A percentile compares a stretch with the other conserved stretches of the same genome.
phyloP scores from a whole-genome alignment of 257 asterid species.

The Solanum acaule region DNA sequence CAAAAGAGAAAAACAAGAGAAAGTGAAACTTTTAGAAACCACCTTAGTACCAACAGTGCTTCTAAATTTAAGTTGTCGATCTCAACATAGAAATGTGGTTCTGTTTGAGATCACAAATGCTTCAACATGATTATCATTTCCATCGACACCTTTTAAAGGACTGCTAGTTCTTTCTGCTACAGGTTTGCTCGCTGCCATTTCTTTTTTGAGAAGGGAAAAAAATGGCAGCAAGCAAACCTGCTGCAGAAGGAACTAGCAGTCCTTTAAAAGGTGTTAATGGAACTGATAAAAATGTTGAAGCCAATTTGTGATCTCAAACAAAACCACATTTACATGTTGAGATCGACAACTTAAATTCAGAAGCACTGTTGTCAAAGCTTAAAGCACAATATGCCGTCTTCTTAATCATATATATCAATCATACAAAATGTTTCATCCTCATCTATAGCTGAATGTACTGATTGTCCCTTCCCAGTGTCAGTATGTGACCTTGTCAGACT shows the following conservation, averaged over 20 bases:
- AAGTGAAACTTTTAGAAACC: too few relatives aligned
- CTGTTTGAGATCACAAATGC: not conserved
- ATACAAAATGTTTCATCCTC: constrained; percentile 23
- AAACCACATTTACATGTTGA: not conserved
- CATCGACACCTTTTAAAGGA: not conserved
- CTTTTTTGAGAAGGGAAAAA: constrained; percentile 32
- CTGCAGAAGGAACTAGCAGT: not conserved
- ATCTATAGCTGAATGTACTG: not conserved
- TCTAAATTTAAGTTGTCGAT: not conserved
- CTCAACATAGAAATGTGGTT: not conserved
- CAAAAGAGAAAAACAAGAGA: too few relatives aligned
- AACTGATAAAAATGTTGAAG: not conserved
- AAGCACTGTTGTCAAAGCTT: not conserved
- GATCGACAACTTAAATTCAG: not conserved
- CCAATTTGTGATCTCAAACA: not conserved
- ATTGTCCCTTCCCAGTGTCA: not conserved
- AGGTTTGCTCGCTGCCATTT: constrained; percentile 14
- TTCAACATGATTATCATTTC: not conserved
- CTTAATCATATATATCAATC: constrained; percentile 12
- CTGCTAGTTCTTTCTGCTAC: not conserved
- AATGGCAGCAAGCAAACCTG: constrained; percentile 9
- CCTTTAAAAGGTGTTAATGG: not conserved
- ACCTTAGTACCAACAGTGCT: too few relatives aligned
- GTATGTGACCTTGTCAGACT: not conserved
- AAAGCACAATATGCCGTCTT: constrained; percentile 11